phyloP scores from a whole-genome alignment of 352 stramenopile genomes.

The Phytophthora meadii region DNA sequence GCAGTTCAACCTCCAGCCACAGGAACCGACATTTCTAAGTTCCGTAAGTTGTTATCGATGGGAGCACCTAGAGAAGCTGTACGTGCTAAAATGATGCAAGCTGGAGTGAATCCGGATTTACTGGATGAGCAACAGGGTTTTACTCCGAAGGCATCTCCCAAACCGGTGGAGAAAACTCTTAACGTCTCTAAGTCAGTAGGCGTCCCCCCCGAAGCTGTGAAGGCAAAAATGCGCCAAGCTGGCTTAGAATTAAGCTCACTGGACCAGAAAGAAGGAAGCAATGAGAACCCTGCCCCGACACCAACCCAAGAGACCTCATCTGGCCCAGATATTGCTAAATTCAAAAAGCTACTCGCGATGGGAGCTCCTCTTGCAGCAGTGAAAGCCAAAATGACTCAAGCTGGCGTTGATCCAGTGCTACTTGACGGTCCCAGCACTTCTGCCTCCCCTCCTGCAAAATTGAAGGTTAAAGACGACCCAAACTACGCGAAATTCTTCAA shows the following conservation, averaged over 20 bases:
- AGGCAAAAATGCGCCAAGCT: conserved; percentile 74
- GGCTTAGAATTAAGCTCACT: conserved; percentile 61
- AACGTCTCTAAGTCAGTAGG: conserved; percentile 75
- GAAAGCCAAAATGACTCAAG: conserved; percentile 75
- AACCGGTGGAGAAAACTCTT: conserved; percentile 9
- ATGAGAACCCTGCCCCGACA: conserved; percentile 40
- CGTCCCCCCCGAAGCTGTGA: conserved; percentile 70
- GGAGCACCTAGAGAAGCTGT: conserved; percentile 84
- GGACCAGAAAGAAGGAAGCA: conserved; percentile 39
- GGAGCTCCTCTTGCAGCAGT: conserved; percentile 60
- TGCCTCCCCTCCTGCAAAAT: conserved; percentile 1
- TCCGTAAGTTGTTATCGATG: conserved; percentile 94
- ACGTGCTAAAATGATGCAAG: conserved; percentile 81
- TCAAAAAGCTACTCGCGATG: conserved; percentile 74
- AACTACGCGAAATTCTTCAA: conserved; percentile 80
- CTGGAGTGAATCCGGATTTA: conserved; percentile 65
- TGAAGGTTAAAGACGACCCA: conserved; percentile 58
- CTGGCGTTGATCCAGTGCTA: conserved; percentile 61
- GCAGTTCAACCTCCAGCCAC: conserved; percentile 14
- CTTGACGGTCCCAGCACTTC: conserved; percentile 37
- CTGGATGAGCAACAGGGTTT: conserved; percentile 62
- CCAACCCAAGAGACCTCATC: conserved; percentile 3
- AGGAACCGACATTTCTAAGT: conserved; percentile 68
- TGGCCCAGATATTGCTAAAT: conserved; percentile 49
- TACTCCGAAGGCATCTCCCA: conserved; percentile 28